Base-by-base conservation (phyloP, 2,329 filamentous ascomycete genomes). In the Colletotrichum musicola region DNA sequence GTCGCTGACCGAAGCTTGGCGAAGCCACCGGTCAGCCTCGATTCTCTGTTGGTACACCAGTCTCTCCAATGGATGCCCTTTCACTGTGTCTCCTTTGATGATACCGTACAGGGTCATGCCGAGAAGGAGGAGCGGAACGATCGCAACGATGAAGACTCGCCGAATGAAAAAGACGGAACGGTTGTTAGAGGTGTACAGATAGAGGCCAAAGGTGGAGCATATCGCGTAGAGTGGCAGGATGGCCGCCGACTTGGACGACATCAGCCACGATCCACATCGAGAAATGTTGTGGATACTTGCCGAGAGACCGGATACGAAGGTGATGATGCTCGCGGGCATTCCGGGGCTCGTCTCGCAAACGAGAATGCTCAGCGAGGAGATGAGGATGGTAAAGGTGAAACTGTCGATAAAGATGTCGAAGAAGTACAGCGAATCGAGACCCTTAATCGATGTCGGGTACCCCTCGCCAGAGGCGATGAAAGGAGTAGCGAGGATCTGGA, bases 381-480 rank as follows among this genome's bases (percentile, higher is more conserved):
- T 71, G 25, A 87, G 76, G 1, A 77, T 71, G 2, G 83, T 80
- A 44, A 88, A 78, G 1, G 81, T 76, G 38, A 86, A 71, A 68
- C 85, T 83, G 62, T 86, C 85, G 18, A 82, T 79, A 16, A 86
- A 73, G 16, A 84, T 77, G 63, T 88, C 85, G 68, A 86, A 85
- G 2, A 81, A 72, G 63, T 85, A 85, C 2, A 87, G 72, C 35
- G 82, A 80, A 57, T 81, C 81, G 40, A 85, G 78, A 4, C 80
- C 79, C 46, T 76, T 72, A 71, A 57, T 74, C 47, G 68, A 68
- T 20, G 62, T 22, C 7, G 53, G 74, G 68, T 64, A 69, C 20
- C 74, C 74, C 13, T 61, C 72, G 63, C 62, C 63, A 14, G 64
- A 74, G 44, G n/a, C 47, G 57, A 50, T 71, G 44, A 79, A 75